Conservation (phyloP, 2,329 filamentous ascomycete genomes). For the Aspergillus quadrilineatus region DNA sequence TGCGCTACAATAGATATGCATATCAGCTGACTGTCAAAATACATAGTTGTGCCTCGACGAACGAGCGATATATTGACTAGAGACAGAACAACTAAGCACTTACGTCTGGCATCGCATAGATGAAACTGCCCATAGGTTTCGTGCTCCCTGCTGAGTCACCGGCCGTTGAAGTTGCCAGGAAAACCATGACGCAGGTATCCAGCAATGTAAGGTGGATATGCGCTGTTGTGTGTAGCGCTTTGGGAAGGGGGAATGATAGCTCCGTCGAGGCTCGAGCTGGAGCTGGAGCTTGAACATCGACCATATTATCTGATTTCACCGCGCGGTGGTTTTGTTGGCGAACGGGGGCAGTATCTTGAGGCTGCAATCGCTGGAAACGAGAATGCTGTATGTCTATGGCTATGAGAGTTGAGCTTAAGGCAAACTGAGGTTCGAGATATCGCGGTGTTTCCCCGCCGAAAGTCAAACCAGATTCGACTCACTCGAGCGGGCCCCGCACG, state of each 20-base stretch:
- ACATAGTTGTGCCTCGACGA: not conserved
- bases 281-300: not conserved
- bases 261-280: constrained; percentile 32
- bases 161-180: constrained; percentile 55
- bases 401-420: not conserved
- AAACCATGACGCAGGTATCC: constrained; percentile 54
- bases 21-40: not conserved
- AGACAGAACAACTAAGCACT: constrained; percentile 22
- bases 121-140: constrained; percentile 76
- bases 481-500: constrained; percentile 10
- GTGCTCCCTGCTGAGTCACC: constrained; percentile 40
- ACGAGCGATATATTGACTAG: not conserved
- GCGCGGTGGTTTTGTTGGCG: not conserved
- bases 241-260: constrained; percentile 58
- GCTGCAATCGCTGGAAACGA: not conserved
- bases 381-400: not conserved
- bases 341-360: not conserved
- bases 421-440: not conserved
- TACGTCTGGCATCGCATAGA: constrained; percentile 92
- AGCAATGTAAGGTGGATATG: constrained; percentile 60
- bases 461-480: not conserved
- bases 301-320: not conserved
- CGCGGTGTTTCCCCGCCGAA: constrained; percentile 15
- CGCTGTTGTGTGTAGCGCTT: constrained; percentile 56
- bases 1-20: constrained; percentile 30